Evolutionary conservation across 1,284 basidiomycete species (phyloP).

Genomic region (Cryptococcus sp.): DNA sequence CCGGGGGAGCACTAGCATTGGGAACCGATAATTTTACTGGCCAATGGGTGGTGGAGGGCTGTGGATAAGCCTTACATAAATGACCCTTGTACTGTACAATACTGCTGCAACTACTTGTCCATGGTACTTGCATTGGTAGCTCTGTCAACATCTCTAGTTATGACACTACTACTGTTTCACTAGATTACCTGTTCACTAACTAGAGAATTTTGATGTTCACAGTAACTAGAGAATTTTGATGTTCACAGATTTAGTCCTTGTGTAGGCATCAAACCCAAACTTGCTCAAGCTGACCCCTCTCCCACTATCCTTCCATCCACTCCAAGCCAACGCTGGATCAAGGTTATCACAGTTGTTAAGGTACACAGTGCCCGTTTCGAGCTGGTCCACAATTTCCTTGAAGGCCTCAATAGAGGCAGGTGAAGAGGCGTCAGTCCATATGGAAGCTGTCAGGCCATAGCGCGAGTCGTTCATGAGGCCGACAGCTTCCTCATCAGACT

Average conservation of each 20-base stretch:
- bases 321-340: conserved; percentile 88
- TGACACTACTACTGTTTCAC: too few species aligned
- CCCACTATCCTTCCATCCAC: conserved; percentile 85
- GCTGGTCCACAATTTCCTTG: conserved; percentile 61
- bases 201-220: too few species aligned
- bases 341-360: conserved; percentile 83
- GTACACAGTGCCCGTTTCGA: conserved; percentile 86
- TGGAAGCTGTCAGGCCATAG: conserved; percentile 83
- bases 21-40: too few species aligned
- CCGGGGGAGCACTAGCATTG: too few species aligned
- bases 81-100: too few species aligned
- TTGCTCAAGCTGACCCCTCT: conserved; percentile 81
- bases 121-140: too few species aligned
- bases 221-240: conserved; percentile 1
- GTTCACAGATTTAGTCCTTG: conserved; percentile 21
- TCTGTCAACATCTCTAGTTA: too few species aligned
- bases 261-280: conserved; percentile 53
- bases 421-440: conserved; percentile 85
- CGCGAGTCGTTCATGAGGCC: conserved; percentile 87
- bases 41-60: too few species aligned
- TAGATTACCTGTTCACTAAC: too few species aligned
- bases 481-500: conserved; percentile 77
- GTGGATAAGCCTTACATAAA: too few species aligned
- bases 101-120: too few species aligned
- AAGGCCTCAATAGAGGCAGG: conserved; percentile 64